Evolutionary conservation across 768 basidiomycete genomes (phyloP), one percentile per base, ranked within the genome.

Genomic region (Tulasnella sp.): DNA sequence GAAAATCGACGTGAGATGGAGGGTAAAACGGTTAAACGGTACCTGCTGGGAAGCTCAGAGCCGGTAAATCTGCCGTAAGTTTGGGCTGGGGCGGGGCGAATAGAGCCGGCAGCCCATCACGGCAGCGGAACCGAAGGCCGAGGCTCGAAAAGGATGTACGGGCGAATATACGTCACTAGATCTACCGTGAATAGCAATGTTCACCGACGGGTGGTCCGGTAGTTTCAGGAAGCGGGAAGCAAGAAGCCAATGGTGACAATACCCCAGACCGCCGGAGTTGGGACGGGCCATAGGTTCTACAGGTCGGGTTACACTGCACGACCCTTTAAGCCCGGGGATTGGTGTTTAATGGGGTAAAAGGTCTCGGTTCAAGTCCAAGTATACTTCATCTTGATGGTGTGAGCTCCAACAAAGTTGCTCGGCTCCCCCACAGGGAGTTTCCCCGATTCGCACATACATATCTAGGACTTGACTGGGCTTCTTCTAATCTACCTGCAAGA

Each of bases 351-450:
- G 60, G 60, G n/a, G 60, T 31, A 64, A 64, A 9, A 31, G 60
- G 5, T 24, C 60, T 64, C 60, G 60, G 60, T 64, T 64, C 60
- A 64, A 64, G 60, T 64, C 60, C 9, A 64, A 64, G 3, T 64
- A n/a, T 1, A 31, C n/a, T 14, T 14, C 60, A 64, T 34, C n/a
- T 28, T 64, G 31, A 31, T 87, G 64, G 64, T 69, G 64, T 69
- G 34, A 69, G 31, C n/a, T 37, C 64, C 34, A 28, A 64, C 64
- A 69, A 69, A 31, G 31, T 37, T 37, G 28, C 64, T 69, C 31
- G 64, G 7, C 64, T 69, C 28, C 64, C 28, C 64, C 64, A 28
- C 64, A 69, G 64, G 64, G 64, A 69, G 64, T 69, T 69, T 69
- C 64, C 28, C 64, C 64, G 64, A 69, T 31, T 69, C 64, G 64